Conservation (phyloP, 371 early-diverging fungal genomes). For the Rhizopus stolonifer region DNA sequence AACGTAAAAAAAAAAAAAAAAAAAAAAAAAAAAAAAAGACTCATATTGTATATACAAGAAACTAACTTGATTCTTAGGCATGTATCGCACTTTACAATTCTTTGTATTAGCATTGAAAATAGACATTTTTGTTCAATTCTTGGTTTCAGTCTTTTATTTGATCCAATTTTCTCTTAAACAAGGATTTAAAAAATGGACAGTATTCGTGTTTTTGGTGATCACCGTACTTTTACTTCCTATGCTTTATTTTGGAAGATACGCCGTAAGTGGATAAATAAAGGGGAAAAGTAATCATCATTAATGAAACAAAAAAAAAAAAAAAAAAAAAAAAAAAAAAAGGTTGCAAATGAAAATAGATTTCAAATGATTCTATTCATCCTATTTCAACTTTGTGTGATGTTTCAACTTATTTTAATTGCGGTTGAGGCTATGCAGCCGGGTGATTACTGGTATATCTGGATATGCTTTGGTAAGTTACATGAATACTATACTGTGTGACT, state of each 20-base stretch:
- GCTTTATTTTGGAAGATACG: conserved; percentile 40
- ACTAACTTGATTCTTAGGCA: conserved; percentile 16
- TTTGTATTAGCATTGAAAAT: conserved; percentile 41
- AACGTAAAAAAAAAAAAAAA: conserved; percentile 29
- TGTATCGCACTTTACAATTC: conserved; percentile 32
- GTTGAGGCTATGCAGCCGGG: conserved; percentile 19
- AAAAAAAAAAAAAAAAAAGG: no score
- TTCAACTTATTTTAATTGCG: conserved; percentile 38
- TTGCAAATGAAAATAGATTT: conserved; percentile 29
- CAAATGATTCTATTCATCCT: conserved; percentile 39
- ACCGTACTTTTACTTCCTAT: conserved; percentile 40
- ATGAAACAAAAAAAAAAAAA: no score
- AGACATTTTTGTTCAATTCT: conserved; percentile 36
- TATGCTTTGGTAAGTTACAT: conserved; percentile 43
- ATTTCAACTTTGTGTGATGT: conserved; percentile 36
- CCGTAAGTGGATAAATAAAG: conserved; percentile 23
- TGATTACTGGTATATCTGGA: conserved; percentile 46
- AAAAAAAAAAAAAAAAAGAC: not conserved
- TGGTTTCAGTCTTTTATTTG: conserved; percentile 40
- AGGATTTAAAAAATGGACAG: conserved; percentile 23
- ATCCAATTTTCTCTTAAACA: conserved; percentile 30
- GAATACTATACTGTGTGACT: no score
- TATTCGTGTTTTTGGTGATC: conserved; percentile 30
- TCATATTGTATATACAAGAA: not conserved
- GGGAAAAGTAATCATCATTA: not conserved